phyloP scores from a whole-genome alignment of 306 rosid genomes.

The Hippophae tibetana region DNA sequence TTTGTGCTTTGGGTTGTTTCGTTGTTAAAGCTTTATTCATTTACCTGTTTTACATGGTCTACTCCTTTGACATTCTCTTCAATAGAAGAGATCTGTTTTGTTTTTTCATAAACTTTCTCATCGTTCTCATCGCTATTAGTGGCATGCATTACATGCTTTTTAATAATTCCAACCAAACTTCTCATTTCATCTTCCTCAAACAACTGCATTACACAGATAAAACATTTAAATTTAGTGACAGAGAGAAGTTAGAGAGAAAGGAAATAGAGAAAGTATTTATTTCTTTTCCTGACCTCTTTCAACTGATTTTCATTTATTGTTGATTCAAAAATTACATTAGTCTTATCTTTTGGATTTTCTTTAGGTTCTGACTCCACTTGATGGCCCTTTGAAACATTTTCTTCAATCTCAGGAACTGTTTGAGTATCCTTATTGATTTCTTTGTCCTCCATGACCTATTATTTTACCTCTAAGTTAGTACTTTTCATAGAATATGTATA shows the following conservation, averaged over 20 bases:
- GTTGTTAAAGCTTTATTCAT: background rate
- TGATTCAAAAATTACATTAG: background rate
- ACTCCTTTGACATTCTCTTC: slow-evolving; percentile 10
- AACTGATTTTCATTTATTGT: background rate
- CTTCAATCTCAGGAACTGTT: slow-evolving; percentile 6
- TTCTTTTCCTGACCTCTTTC: background rate
- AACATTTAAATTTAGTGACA: background rate
- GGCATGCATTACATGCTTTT: slow-evolving; percentile 4
- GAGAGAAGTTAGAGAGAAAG: background rate
- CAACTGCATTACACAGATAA: slow-evolving; percentile 8
- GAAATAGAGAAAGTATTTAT: background rate
- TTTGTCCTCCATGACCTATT: slow-evolving; percentile 17
- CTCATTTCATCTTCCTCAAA: slow-evolving; percentile 7
- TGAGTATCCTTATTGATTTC: slow-evolving; percentile 5
- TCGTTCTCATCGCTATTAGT: background rate
- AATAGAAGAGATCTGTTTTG: background rate
- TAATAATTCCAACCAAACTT: background rate
- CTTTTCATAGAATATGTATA: background rate
- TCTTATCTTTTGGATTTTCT: slow-evolving; percentile 8
- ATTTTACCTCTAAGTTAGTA: background rate
- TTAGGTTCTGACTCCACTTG: slow-evolving; percentile 3
- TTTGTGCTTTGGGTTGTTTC: background rate
- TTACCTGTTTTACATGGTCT: slow-evolving; percentile 3
- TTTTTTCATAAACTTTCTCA: background rate
- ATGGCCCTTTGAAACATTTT: slow-evolving; percentile 3